Evolutionary conservation across 768 basidiomycete species (phyloP), one percentile per base, ranked within the genome.

Genomic region (Pleurotus citrinopileatus): DNA sequence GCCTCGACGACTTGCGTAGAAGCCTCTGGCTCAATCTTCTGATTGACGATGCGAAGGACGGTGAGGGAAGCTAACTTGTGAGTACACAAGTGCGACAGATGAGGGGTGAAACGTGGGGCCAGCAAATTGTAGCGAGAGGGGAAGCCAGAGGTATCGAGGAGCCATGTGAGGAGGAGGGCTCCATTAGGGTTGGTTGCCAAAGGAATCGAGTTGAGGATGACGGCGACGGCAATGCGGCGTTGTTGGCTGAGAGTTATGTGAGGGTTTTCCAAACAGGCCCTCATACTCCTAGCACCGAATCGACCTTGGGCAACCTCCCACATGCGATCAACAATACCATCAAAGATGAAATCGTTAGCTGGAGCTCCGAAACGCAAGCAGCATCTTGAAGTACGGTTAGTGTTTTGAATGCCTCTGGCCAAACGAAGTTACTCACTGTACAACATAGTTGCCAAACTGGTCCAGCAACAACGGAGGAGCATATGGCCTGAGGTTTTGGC

Each of bases 261-360:
- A 28, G 89, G 84, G 67, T 86, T 94, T 70, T 98, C 97, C 17
- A 98, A 79, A 67, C 95, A 97, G 9, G 97, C 95, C 59, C 96
- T 82, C 89, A 98, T 96, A 65, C 94, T 95, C 45, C 97, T 87
- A 42, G 97, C 97, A 52, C 97, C 97, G 63, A 97, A 99, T 28
- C 97, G 86, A 20, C 96, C 96, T 73, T 98, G 96, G 0, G 94
- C 96, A 51, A 99, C 80, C 73, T 98, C 97, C 94, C 97, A 98
- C 74, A 97, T 89, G 36, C 97, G 91, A 69, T 98, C 96, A 42
- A 91, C 87, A 77, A 98, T 98, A 25, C 93, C 94, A 66, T 98
- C 95, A 67, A 98, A 98, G 55, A 98, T 90, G 68, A 98, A 98
- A 59, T 96, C 93, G 54, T 93, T 95, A 26, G 82, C 83, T 28